Conservation (phyloP, 441 rosid genomes). For the Populus hybrid region DNA sequence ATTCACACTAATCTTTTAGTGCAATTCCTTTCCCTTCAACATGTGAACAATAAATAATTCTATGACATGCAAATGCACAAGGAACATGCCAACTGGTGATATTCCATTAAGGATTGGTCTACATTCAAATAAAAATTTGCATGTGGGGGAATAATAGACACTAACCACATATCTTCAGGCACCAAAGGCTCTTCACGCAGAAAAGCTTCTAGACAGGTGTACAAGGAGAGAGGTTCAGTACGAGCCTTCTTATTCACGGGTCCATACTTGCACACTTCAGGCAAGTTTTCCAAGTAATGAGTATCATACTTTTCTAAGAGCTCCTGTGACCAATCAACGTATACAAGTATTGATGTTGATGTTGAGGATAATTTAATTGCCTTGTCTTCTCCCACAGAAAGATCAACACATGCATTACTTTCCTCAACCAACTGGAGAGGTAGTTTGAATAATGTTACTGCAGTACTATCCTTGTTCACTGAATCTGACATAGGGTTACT, state of each 20-base stretch:
- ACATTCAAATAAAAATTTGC: neutral
- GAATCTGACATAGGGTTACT: slow-evolving; percentile 31
- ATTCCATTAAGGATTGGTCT: neutral
- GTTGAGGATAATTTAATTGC: slow-evolving; percentile 44
- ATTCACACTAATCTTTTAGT: slow-evolving; percentile 13
- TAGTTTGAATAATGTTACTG: slow-evolving; percentile 37
- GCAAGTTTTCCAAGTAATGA: slow-evolving; percentile 66
- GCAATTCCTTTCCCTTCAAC: neutral
- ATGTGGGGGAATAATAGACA: slow-evolving; percentile 17
- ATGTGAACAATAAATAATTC: neutral
- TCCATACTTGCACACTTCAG: slow-evolving; percentile 85
- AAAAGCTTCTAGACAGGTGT: slow-evolving; percentile 87
- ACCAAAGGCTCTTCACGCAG: slow-evolving; percentile 93
- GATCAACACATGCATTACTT: slow-evolving; percentile 49
- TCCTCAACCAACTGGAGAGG: slow-evolving; percentile 72
- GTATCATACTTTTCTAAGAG: slow-evolving; percentile 56
- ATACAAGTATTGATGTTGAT: slow-evolving; percentile 39
- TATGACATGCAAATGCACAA: neutral
- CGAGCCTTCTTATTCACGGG: slow-evolving; percentile 82
- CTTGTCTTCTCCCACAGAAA: slow-evolving; percentile 58
- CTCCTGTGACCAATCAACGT: slow-evolving; percentile 69
- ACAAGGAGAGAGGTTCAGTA: slow-evolving; percentile 86
- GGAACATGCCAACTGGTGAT: neutral
- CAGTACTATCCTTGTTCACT: slow-evolving; percentile 29
- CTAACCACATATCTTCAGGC: slow-evolving; percentile 99